These are phyloP conservation scores for Nectriaceae sp. DNA, from an alignment of 2,329 filamentous ascomycete species.

Conservation along the genomic window DNA sequence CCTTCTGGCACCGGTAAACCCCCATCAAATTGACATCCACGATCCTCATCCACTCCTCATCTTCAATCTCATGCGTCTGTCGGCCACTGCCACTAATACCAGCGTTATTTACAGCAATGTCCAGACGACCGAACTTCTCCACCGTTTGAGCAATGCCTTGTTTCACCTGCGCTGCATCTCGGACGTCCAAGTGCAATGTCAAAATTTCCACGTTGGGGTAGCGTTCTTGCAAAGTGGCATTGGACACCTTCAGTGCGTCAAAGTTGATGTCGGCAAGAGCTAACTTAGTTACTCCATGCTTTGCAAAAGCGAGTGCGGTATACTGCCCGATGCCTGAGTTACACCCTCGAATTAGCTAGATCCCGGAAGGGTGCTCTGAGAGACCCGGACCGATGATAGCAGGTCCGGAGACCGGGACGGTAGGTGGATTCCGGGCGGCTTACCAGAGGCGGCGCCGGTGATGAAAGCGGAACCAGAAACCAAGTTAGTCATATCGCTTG, in stretches of 20 bases:
- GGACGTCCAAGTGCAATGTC: conserved; percentile 47
- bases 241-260: conserved; percentile 32
- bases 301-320: conserved; percentile 49
- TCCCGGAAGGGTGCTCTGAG: too few relatives aligned
- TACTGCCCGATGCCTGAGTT: conserved; percentile 50
- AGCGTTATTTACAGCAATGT: conserved; percentile 58
- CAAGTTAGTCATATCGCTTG: conserved; percentile 39
- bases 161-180: conserved; percentile 44
- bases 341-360: too few relatives aligned
- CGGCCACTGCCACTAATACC: conserved; percentile 47
- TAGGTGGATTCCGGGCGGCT: conserved; percentile 8
- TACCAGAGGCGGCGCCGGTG: conserved; percentile 49
- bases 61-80: conserved; percentile 46
- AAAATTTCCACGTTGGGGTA: conserved; percentile 45
- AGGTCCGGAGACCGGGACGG: conserved; percentile 2
- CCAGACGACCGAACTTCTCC: conserved; percentile 52
- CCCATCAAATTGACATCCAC: conserved; percentile 56
- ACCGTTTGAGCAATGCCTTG: conserved; percentile 42
- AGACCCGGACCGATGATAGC: not conserved
- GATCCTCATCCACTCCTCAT: conserved; percentile 51
- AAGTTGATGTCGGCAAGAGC: conserved; percentile 49
- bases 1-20: conserved; percentile 58
- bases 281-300: conserved; percentile 47
- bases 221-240: conserved; percentile 33
- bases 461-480: conserved; percentile 50